Base-by-base conservation (phyloP, 495 filamentous ascomycete genomes). In the Aspergillus coremiiformis region DNA sequence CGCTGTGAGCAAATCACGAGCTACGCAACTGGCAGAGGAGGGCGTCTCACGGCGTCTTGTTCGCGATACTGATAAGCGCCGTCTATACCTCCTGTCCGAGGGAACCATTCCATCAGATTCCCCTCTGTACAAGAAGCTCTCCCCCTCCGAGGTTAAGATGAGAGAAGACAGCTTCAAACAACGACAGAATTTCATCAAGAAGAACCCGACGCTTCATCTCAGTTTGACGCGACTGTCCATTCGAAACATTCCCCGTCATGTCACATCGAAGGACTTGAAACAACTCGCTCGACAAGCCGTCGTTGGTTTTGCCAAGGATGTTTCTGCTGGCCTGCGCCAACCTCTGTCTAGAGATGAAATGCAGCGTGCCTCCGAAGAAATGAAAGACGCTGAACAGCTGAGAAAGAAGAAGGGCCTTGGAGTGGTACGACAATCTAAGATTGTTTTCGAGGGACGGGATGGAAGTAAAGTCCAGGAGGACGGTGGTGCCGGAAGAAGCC, bases 401-500 rank as follows among this genome's bases (percentile, higher is more conserved):
- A 78, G 94, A 26, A 95, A 87, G 68, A 73, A 77, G 51, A 89
- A 91, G 67, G 84, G 85, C n/a, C 88, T 87, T 56, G 94, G 94
- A 47, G 81, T 99, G 15, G 92, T 97, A n/a, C 84, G 80, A 57
- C 93, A 99, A 68, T 87, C 93, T 26, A 99, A 95, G 71, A 80
- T 97, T 51, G 84, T 96, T 21, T 96, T 91, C 62, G 93, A 99
- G 71, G 84, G 85, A 12, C 76, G 74, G 17, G 81, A 90, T 58
- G 90, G 91, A 17, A 78, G 78, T 52, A 96, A 95, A 72, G 80
- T 95, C 8, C 64, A 74, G 3, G 89, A 95, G 66, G 70, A 76
- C 39, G 78, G 66, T 51, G 85, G 87, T 4, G 89, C 81, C 19
- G 90, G 93, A 32, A 78, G 90, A 62, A 89, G 84, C 56, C 76